Base-by-base conservation (phyloP, 2,329 filamentous ascomycete species). In the Colletotrichum falcatum region DNA sequence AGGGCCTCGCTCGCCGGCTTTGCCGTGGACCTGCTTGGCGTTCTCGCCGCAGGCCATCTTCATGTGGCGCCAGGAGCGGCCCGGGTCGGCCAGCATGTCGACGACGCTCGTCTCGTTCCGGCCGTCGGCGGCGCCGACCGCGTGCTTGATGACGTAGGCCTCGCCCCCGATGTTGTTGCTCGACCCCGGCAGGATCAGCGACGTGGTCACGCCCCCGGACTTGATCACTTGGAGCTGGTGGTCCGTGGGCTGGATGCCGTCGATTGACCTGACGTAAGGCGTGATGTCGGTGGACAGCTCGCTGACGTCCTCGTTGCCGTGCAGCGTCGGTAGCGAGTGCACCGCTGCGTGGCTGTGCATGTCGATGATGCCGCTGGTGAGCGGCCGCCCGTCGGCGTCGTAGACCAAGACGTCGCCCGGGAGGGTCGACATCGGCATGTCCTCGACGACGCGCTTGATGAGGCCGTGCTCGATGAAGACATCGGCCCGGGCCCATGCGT, bases 11-110 rank as follows among this genome's bases (percentile, higher is more conserved):
- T 85, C 83, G 26, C 88, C 88, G 6, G 80, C 76, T 53, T 82
- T 83, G 6, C 89, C 89, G 71, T 92, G 91, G 0, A 89, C 81
- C 1, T 84, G 81, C 81, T 92, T 92, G 1, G 90, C 82, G 74
- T 93, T 93, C 79, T 93, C 91, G 35, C 91, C 91, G 73, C 90
- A 93, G 0, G 91, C 91, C 90, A 93, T 93, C 81, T 93, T 93
- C 85, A 93, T 91, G 77, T 91, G 92, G 14, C 91, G 84, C 87
- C 90, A 91, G 66, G 82, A 87, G 20, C 84, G 83, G 46, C 90
- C 89, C 0, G 90, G 90, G 61, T 92, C 89, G 1, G 91, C 90
- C 7, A 92, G 83, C 82, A 92, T 84, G 74, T 91, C 88, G 28
- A 83, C 79, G 2, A 87, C 88, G 64, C 89, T 91, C 39, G 90